Conservation (phyloP, 768 basidiomycete species). For the Mycena pura region DNA sequence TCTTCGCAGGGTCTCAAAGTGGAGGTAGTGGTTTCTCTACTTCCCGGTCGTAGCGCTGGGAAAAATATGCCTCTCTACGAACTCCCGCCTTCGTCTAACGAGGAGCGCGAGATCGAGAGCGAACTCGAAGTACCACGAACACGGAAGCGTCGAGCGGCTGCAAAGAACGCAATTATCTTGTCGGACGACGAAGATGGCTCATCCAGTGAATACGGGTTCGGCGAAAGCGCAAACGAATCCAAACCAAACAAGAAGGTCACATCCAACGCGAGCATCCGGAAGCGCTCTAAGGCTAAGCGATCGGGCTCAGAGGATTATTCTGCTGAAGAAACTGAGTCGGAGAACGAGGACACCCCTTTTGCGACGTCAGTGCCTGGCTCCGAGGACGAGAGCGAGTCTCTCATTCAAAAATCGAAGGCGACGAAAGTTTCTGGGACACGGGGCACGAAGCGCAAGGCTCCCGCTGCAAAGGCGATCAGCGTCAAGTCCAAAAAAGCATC, state of each 20-base stretch:
- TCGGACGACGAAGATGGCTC: conserved; percentile 61
- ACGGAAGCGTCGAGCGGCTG: conserved; percentile 47
- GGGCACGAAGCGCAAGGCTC: conserved; percentile 26
- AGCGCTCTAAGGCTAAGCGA: conserved; percentile 25
- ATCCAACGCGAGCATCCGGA: conserved; percentile 28
- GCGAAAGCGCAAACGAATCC: conserved; percentile 38
- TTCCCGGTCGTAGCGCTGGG: conserved; percentile 30
- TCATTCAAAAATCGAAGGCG: conserved; percentile 28
- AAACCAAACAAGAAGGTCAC: conserved; percentile 34
- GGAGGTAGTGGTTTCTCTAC: conserved; percentile 63
- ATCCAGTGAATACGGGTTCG: conserved; percentile 26
- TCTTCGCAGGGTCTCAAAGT: conserved; percentile 50
- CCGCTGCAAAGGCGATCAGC: conserved; percentile 18
- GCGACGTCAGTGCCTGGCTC: conserved; percentile 33
- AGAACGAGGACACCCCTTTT: conserved; percentile 35
- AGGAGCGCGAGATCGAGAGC: conserved; percentile 44
- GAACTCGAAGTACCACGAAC: conserved; percentile 46
- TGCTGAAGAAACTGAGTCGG: conserved; percentile 41
- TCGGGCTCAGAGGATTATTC: conserved; percentile 48
- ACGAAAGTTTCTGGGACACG: neutral
- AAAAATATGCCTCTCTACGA: conserved; percentile 31
- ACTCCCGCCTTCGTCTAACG: conserved; percentile 43
- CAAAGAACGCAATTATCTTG: conserved; percentile 52
- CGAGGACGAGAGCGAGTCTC: conserved; percentile 42
- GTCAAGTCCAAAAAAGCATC: conserved; percentile 26